phyloP scores from a whole-genome alignment of 2,329 filamentous ascomycete genomes.

The Bipolaris zeicola region DNA sequence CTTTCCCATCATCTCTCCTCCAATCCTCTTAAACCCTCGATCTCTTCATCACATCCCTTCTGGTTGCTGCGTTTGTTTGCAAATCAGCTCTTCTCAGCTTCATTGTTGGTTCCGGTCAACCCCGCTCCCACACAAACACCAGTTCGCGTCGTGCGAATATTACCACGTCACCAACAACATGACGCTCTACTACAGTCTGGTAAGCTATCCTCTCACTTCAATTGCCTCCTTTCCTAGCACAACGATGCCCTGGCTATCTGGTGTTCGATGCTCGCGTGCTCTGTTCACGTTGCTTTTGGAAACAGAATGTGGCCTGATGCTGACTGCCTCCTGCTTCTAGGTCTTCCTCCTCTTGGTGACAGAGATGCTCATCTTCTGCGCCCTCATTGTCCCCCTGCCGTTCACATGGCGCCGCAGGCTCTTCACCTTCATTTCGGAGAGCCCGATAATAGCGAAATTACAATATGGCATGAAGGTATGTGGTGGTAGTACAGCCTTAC shows the following conservation, averaged over 20 bases:
- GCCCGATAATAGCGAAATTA: constrained; percentile 81
- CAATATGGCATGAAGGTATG: constrained; percentile 92
- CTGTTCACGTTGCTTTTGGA: background rate
- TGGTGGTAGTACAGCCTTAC: background rate
- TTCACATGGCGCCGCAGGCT: constrained; percentile 84
- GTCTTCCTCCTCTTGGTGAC: constrained; percentile 82
- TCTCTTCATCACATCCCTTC: constrained; percentile 4
- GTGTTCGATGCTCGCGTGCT: constrained; percentile 13
- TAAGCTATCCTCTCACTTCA: constrained; percentile 48
- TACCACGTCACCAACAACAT: constrained; percentile 59
- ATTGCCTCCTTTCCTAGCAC: background rate
- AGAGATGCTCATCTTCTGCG: constrained; percentile 82
- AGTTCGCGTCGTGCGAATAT: constrained; percentile 21
- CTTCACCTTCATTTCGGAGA: constrained; percentile 96
- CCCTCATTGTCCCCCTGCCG: constrained; percentile 83
- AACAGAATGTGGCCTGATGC: constrained; percentile 26
- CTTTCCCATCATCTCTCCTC: constrained; percentile 22
- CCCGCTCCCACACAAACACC: constrained; percentile 31
- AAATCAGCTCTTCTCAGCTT: constrained; percentile 5
- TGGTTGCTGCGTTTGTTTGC: background rate
- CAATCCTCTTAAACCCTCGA: constrained; percentile 10
- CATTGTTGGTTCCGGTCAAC: constrained; percentile 17
- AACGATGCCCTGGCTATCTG: background rate
- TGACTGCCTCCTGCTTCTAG: constrained; percentile 54
- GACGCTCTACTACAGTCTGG: constrained; percentile 73